Percentiles rank a stretch among this genome's conserved stretches.
Conservation (phyloP, 805 yeast genomes). For the Saturnispora besseyi region DNA sequence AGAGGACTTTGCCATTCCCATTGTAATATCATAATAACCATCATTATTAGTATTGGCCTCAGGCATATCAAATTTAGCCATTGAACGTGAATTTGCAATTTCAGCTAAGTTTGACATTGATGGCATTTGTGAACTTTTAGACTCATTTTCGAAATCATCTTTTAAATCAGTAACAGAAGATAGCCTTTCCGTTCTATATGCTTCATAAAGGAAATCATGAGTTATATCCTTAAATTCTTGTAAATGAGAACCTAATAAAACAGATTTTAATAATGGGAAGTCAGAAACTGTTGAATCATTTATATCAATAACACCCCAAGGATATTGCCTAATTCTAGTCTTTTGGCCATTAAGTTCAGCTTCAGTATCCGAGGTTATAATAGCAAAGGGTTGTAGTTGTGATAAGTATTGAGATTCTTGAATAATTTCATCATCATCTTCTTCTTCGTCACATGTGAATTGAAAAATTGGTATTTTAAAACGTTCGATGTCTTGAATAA, state of each 20-base stretch:
- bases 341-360: conserved; percentile 40
- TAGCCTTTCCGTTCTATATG: conserved; percentile 56
- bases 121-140: conserved; percentile 31
- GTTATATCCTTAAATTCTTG: conserved; percentile 60
- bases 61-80: conserved; percentile 20
- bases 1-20: conserved; percentile 4
- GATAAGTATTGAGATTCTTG: conserved; percentile 59
- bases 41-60: conserved; percentile 6
- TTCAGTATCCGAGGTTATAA: conserved; percentile 56
- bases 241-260: conserved; percentile 49
- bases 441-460: conserved; percentile 60
- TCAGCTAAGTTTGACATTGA: conserved; percentile 59
- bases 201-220: conserved; percentile 55
- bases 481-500: conserved; percentile 54
- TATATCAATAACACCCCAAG: conserved; percentile 65
- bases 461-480: conserved; percentile 68
- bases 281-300: conserved; percentile 44
- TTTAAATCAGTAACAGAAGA: conserved; percentile 41
- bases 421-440: conserved; percentile 55
- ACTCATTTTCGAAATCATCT: conserved; percentile 3
- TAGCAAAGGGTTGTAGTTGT: conserved; percentile 66
- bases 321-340: conserved; percentile 57
- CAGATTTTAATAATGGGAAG: conserved; percentile 45
- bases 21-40: conserved; percentile 2
- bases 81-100: conserved; percentile 29